phyloP scores from a whole-genome alignment of 352 stramenopile genomes.

The Phytophthora gonapodyides region DNA sequence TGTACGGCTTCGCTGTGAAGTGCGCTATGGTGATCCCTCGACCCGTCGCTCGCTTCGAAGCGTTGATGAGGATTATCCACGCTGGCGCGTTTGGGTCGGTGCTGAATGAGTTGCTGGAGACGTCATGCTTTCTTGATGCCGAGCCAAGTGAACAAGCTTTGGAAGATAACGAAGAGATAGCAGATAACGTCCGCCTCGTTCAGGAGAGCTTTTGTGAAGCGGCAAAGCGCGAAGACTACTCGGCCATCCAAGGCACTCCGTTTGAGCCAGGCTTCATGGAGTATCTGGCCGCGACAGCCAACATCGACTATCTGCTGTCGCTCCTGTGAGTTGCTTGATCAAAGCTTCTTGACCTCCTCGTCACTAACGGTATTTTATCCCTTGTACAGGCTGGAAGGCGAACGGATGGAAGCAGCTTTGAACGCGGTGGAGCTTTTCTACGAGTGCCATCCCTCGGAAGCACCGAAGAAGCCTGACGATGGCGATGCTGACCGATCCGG shows the following conservation, averaged over 20 bases:
- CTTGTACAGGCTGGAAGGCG: slow-evolving; percentile 40
- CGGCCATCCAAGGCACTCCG: slow-evolving; percentile 33
- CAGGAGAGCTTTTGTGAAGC: slow-evolving; percentile 49
- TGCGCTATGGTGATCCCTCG: slow-evolving; percentile 57
- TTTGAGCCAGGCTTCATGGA: slow-evolving; percentile 56
- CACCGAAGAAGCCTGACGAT: slow-evolving; percentile 5
- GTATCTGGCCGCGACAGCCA: slow-evolving; percentile 45
- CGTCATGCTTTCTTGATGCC: slow-evolving; percentile 35
- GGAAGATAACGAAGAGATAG: slow-evolving; percentile 25
- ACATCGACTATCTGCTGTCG: slow-evolving; percentile 40
- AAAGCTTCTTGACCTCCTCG: not conserved
- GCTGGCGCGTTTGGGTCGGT: slow-evolving; percentile 49
- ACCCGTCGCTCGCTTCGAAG: slow-evolving; percentile 40
- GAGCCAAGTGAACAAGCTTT: slow-evolving; percentile 9
- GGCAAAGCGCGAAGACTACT: slow-evolving; percentile 32
- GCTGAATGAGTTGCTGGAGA: slow-evolving; percentile 44
- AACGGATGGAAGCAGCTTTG: slow-evolving; percentile 43
- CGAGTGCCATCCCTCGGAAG: slow-evolving; percentile 36
- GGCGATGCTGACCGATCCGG: not conserved
- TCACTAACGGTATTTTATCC: slow-evolving; percentile 7
- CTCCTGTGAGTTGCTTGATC: slow-evolving; percentile 30
- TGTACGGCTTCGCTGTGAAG: slow-evolving; percentile 50
- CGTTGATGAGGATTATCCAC: slow-evolving; percentile 47
- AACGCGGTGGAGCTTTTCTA: slow-evolving; percentile 44
- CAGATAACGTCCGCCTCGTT: slow-evolving; percentile 44